Evolutionary conservation across 495 filamentous ascomycete genomes (phyloP), one percentile per base, ranked within the genome.

Genomic region (Penicillium soppii): DNA sequence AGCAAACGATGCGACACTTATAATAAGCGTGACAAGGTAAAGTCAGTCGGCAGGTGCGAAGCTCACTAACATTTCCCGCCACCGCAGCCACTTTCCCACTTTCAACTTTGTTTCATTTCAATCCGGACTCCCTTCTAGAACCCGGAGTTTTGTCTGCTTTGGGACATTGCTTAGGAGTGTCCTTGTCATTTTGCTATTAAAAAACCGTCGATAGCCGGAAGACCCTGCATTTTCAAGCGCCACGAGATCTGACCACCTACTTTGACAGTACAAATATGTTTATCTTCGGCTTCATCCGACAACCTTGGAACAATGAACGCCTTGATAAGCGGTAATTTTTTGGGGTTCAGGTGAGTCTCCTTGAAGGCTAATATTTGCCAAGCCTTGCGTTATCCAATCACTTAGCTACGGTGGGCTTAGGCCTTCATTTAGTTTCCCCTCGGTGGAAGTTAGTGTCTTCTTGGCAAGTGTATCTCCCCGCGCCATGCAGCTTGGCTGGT

Each of bases 191-290:
- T 32, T 12, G 13, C 35, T 21, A 45, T 19, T 8, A 36, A 47
- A 30, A 22, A 47, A 52, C 54, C 55, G 55, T 58, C 46, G 43
- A 43, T 58, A 58, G 46, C 55, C 55, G 55, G 50, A 29, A 46
- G 42, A 50, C 33, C 36, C n/a, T 35, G 38, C 48, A 30, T 44
- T 47, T 15, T 29, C 15, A 15, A n/a, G 16, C 19, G 26, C 40
- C 23, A 25, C 22, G 4, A 29, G 21, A 25, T 35, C 29, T 25
- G 32, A 8, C 30, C 27, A 6, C 4, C 19, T 17, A n/a, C n/a
- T n/a, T 10, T 13, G 10, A 40, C 20, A 21, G 17, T 41, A 23
- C 20, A 41, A n/a, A n/a, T 6, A 9, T 7, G 5, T 27, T 13
- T 25, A 37, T 3, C 21, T 37, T 47, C 43, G 45, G 36, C 26